Conservation (phyloP, 305 asterid genomes). For the Vinca major region DNA sequence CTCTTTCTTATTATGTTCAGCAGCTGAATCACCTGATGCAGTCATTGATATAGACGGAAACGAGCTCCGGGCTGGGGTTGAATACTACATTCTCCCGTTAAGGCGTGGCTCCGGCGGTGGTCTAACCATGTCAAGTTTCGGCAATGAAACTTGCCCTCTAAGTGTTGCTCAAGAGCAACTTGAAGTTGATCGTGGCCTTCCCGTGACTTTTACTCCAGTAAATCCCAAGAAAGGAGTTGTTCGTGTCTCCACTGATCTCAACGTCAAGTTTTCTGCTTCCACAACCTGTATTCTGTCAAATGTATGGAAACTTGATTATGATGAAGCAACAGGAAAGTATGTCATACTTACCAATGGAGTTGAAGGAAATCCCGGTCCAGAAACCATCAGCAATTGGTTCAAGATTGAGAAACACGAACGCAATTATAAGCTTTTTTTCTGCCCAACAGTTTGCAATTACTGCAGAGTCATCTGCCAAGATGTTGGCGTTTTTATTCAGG, state of each 20-base stretch:
- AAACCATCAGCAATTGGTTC: slow-evolving; percentile 51
- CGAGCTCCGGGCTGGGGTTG: slow-evolving; percentile 19
- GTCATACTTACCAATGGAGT: slow-evolving; percentile 41
- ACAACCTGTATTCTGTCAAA: slow-evolving; percentile 35
- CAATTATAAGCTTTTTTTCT: not conserved
- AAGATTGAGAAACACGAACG: slow-evolving; percentile 31
- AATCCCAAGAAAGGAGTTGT: slow-evolving; percentile 25
- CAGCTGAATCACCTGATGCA: not conserved
- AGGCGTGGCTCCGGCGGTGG: slow-evolving; percentile 52
- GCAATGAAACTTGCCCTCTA: slow-evolving; percentile 43
- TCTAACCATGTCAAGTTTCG: slow-evolving; percentile 23
- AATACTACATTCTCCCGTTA: slow-evolving; percentile 40
- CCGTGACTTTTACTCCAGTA: slow-evolving; percentile 34
- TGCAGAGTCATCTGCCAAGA: too few species aligned
- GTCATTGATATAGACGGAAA: slow-evolving; percentile 35
- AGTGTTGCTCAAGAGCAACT: slow-evolving; percentile 33
- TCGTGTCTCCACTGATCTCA: slow-evolving; percentile 38
- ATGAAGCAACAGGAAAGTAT: slow-evolving; percentile 22
- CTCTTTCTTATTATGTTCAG: not conserved
- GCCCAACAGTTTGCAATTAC: not conserved
- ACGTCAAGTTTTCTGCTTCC: slow-evolving; percentile 35
- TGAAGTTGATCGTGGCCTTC: slow-evolving; percentile 38
- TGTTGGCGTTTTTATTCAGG: not conserved
- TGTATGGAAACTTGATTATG: slow-evolving; percentile 33
- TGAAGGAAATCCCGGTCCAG: slow-evolving; percentile 42